Base-by-base conservation (phyloP, 768 basidiomycete genomes). In the Macrocybe gigantea region DNA sequence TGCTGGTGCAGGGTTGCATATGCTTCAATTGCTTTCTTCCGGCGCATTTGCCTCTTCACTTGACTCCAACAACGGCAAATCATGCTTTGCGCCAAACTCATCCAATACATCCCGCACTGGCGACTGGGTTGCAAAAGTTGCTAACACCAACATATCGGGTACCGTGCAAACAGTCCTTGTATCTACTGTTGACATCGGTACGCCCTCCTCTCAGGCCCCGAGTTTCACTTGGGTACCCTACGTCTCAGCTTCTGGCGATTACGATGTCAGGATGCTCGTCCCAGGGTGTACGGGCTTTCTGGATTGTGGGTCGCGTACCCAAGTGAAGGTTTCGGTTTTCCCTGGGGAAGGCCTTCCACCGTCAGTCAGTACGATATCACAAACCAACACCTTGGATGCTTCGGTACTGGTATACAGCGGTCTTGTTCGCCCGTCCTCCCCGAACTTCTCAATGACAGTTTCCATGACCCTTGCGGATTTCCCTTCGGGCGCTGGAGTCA, bases 221-320 rank as follows among this genome's bases (percentile, higher is more conserved):
- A 82, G 77, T 33, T 80, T 95, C 61, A 93, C 88, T 0, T 96
- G 91, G 85, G 76, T 80, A 64, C 94, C 94, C 0, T 93, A 91
- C 57, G 85, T 98, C n/a, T 90, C 90, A 0, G 85, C 89, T 7
- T 77, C 88, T 2, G 96, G 93, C 32, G 69, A 79, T 50, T 99
- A 99, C 65, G 79, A 85, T 37, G 73, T 98, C 53, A 88, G 85
- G 64, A 60, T 98, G 37, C 74, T 89, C 38, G 76, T 95, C 11
- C 96, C 96, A 0, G 94, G 94, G 9, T 99, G 96, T 66, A 68
- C 71, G 3, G 67, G 81, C 48, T 78, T 93, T 58, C 80, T 84
- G 52, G 88, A 95, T 58, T 99, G 96, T 60, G 72, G 65, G 11
- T 64, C 71, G 22, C 83, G 96, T 11, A 96, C 94, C 0, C 79